Evolutionary conservation across 257 asterid species (phyloP).

Genomic region (Fraxinus quadrangulata): DNA sequence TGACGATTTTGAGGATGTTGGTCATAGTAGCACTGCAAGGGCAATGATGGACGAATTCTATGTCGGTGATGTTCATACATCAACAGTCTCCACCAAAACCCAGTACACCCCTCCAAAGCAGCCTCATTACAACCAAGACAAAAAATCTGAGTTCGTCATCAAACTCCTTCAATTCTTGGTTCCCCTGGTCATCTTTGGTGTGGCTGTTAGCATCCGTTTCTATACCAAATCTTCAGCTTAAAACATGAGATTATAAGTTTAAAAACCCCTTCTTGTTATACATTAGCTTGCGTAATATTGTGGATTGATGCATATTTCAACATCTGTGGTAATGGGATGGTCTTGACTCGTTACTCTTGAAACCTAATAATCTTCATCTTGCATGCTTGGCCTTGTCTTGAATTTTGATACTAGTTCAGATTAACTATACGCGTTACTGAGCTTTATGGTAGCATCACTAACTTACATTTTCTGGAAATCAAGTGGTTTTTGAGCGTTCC

Average conservation of each 20-base stretch:
- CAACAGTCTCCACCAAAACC: constrained; percentile 64
- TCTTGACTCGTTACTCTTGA: constrained; percentile 21
- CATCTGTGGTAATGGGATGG: constrained; percentile 11
- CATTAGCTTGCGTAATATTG: background rate
- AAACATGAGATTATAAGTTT: constrained; percentile 10
- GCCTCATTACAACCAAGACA: constrained; percentile 89
- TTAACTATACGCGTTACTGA: background rate
- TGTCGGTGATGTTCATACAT: constrained; percentile 59
- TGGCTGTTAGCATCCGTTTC: constrained; percentile 74
- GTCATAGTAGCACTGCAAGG: constrained; percentile 74
- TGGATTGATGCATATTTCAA: constrained; percentile 14
- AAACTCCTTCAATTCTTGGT: constrained; percentile 83
- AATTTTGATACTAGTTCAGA: background rate
- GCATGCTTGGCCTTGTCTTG: background rate
- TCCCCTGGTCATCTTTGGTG: constrained; percentile 71
- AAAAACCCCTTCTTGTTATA: constrained; percentile 7
- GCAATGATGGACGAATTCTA: constrained; percentile 65
- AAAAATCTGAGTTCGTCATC: constrained; percentile 68
- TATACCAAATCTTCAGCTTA: constrained; percentile 68
- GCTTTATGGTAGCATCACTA: background rate
- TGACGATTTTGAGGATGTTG: constrained; percentile 84
- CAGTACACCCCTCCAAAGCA: constrained; percentile 73
- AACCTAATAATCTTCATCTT: constrained; percentile 1
- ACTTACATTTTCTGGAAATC: background rate
- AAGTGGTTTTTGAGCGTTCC: background rate